Evolutionary conservation across 1,284 basidiomycete species (phyloP), one percentile per base, ranked within the genome.

Genomic region (Cystobasidium slooffiae): DNA sequence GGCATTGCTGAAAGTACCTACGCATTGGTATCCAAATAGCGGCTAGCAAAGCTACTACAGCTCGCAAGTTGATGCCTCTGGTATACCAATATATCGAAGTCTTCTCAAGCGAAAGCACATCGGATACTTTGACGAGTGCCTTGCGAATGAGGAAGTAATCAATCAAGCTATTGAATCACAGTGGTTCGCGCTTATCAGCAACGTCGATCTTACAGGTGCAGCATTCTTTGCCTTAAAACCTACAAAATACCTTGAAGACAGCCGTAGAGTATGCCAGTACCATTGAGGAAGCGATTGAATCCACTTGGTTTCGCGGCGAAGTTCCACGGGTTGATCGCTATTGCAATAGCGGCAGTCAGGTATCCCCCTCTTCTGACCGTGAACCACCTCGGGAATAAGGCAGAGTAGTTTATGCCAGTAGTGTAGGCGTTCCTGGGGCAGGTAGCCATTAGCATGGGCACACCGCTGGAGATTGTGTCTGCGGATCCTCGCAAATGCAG

Each of bases 401-500:
- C 77, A 20, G 78, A 77, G 65, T 79, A 76, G 69, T 80, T 79
- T 75, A 80, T 80, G 6, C 78, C 81, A n/a, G 76, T 75, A 7
- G 59, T 53, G 24, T 51, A 72, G 9, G 58, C 46, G 31, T 72
- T 72, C 39, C 69, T 65, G 59, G 31, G 31, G 31, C 31, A 31
- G 31, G 31, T 31, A 31, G 5, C 31, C 31, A 31, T 31, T 31
- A 31, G 31, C 31, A 31, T 31, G 5, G 31, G 31, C 31, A 5
- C 31, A 2, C n/a, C n/a, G n/a, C n/a, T n/a, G n/a, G n/a, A n/a
- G n/a, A n/a, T n/a, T n/a, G n/a, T n/a, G n/a, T n/a, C n/a, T n/a
- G n/a, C n/a, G n/a, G n/a, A n/a, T n/a, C n/a, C n/a, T n/a, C 20
- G 20, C 14, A 84, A 80, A 77, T 83, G 83, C 75, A 82, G 81